A percentile compares a stretch with the other conserved stretches of the same genome.
Conservation (phyloP, 176 grass and related monocot genomes). For the sorghum (Sorghum bicolor) region DNA sequence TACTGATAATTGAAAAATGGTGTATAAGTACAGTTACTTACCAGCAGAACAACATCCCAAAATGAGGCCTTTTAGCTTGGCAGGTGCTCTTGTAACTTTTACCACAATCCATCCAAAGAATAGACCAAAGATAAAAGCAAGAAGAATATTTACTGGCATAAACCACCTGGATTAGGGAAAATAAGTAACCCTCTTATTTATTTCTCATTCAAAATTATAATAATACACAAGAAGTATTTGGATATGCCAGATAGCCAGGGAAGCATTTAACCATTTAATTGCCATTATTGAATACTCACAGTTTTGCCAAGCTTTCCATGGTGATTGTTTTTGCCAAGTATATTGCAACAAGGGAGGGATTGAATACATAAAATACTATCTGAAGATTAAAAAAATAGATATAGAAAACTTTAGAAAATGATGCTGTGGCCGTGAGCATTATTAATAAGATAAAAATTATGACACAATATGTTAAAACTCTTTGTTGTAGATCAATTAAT, state of each 20-base stretch:
- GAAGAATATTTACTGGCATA: slow-evolving; percentile 85
- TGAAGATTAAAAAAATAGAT: slow-evolving; percentile 16
- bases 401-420: neutral
- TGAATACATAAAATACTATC: slow-evolving; percentile 94
- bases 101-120: slow-evolving; percentile 66
- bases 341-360: slow-evolving; percentile 50
- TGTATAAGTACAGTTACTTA: slow-evolving; percentile 17
- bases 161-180: slow-evolving; percentile 62
- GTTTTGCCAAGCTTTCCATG: slow-evolving; percentile 65
- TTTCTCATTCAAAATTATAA: neutral
- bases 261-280: neutral
- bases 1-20: neutral
- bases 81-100: slow-evolving; percentile 56
- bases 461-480: neutral
- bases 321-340: slow-evolving; percentile 75
- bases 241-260: neutral
- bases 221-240: neutral
- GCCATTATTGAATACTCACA: slow-evolving; percentile 43
- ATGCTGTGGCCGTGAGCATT: neutral
- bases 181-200: slow-evolving; percentile 1
- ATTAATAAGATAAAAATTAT: neutral
- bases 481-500: neutral
- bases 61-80: slow-evolving; percentile 64
- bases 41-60: slow-evolving; percentile 87
- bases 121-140: slow-evolving; percentile 61